Evolutionary conservation across 2,329 filamentous ascomycete species (phyloP), one percentile per base, ranked within the genome.

Genomic region (Xylariaceae sp.): DNA sequence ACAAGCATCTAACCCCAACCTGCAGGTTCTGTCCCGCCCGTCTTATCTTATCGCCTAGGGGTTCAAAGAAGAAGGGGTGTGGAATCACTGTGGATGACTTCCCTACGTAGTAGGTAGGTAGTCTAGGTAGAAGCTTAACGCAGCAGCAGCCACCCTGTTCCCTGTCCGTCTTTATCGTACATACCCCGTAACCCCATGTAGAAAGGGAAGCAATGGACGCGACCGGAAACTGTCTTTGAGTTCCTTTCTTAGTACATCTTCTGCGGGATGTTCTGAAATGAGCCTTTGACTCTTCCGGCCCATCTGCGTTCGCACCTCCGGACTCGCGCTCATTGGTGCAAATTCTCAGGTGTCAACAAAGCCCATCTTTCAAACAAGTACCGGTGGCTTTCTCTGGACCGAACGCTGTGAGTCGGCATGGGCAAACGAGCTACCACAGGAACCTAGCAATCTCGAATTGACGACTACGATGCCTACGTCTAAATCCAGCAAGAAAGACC

Each of bases 211-310:
- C 46, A 53, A 53, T 57, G 54, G 57, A 66, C 63, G 65, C 58
- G 62, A 65, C 60, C 65, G 61, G 63, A 63, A 59, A 50, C 30
- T 47, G 60, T 49, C 63, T 64, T 64, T 64, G 64, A 63, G 29
- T 53, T 54, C 26, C 45, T 41, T 45, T 48, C 51, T 60, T 60
- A 55, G 53, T 54, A 7, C 54, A 52, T 49, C 50, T 35, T 51
- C 47, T 30, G 30, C 47, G 32, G 43, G 54, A 50, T 54, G 57
- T 53, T 37, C 49, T 43, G 32, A 65, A 62, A 67, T 66, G 65
- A 55, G 37, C 56, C 65, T 65, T 66, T 67, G 65, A 67, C 57
- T 62, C 44, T 29, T 47, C 47, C 49, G 52, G 54, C 54, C 60
- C 54, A 55, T 57, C 49, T 56, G 58, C 47, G 48, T 55, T 45